Base-by-base conservation (phyloP, 257 asterid species). In the Solanum paucissectum region DNA sequence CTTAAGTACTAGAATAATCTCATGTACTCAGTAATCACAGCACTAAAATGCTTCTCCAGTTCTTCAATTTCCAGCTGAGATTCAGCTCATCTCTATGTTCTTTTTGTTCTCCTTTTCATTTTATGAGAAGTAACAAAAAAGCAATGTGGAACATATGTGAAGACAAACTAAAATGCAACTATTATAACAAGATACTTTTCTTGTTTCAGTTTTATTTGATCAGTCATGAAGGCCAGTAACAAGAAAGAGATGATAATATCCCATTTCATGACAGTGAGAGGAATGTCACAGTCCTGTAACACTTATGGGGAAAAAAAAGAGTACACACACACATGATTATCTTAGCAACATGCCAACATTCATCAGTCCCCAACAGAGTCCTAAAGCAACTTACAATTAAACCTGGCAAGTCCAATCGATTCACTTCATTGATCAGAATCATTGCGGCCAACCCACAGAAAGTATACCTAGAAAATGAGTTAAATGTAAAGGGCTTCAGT, bases 371-470 rank as follows among this genome's bases (percentile, higher is more conserved):
- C 68, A 49, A 46, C 29, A 81, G 27, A 23, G 23, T 46, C 84
- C 12, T 27, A 86, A 73, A 69, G 83, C 44, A 82, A 89, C 99
- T 92, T 90, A 97, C 99, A 89, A 95, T 90, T 84, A 97, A 91
- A 85, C 91, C 86, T 86, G 93, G 97, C 93, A 96, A 91, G 91
- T 97, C 95, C 95, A 97, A 89, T 71, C 98, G 98, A 88, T 95
- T 89, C 87, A 86, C 95, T 94, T 96, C 97, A 29, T 94, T 89
- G 77, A 97, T 96, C 89, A 97, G 93, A 90, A 94, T 94, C 99
- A 97, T 96, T 66, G 99, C 95, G 21, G 99, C 98, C 92, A 97
- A 92, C 82, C 99, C 99, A 92, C 99, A 97, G 89, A 93, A 97
- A 52, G 99, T 93, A 87, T 95, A 94, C 92, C 99, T 97, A 88